Evolutionary conservation across 1,139 yeast genomes (phyloP).

Genomic region (Blastobotrys capitulatus): DNA sequence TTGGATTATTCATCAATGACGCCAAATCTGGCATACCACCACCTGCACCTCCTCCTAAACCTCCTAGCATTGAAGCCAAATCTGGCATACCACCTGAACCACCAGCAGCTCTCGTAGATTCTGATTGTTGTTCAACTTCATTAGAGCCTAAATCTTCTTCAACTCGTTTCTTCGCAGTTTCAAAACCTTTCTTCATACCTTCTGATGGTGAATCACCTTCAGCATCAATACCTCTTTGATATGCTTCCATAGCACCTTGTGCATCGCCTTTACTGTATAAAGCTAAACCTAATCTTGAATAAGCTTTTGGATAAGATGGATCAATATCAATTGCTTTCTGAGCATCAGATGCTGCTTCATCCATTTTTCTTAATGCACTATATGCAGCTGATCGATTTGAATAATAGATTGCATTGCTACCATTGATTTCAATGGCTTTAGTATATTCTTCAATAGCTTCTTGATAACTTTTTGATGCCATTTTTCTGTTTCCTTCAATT

Average conservation of each 20-base stretch:
- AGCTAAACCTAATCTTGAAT: slow-evolving; percentile 92
- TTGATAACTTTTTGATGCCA: slow-evolving; percentile 71
- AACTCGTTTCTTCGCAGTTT: slow-evolving; percentile 83
- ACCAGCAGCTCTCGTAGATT: slow-evolving; percentile 16
- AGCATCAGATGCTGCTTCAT: slow-evolving; percentile 79
- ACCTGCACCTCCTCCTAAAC: slow-evolving; percentile 55
- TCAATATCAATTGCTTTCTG: slow-evolving; percentile 71
- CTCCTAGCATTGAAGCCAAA: slow-evolving; percentile 41
- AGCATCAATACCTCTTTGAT: slow-evolving; percentile 74
- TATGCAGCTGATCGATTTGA: slow-evolving; percentile 98
- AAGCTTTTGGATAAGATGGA: slow-evolving; percentile 82
- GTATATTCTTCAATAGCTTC: slow-evolving; percentile 74
- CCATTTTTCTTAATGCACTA: slow-evolving; percentile 70
- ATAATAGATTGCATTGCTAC: slow-evolving; percentile 73
- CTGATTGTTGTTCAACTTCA: slow-evolving; percentile 27
- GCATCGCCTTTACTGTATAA: slow-evolving; percentile 86
- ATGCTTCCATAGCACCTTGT: slow-evolving; percentile 84
- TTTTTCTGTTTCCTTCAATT: slow-evolving; percentile 82
- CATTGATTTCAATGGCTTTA: slow-evolving; percentile 68
- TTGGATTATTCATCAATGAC: slow-evolving; percentile 81
- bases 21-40: slow-evolving; percentile 63
- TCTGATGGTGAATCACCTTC: slow-evolving; percentile 85
- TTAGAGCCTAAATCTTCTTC: slow-evolving; percentile 58
- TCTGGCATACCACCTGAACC: slow-evolving; percentile 47
- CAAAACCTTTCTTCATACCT: slow-evolving; percentile 90